phyloP scores from a whole-genome alignment of 1,284 basidiomycete genomes.

The Rhodotorula sp. region DNA sequence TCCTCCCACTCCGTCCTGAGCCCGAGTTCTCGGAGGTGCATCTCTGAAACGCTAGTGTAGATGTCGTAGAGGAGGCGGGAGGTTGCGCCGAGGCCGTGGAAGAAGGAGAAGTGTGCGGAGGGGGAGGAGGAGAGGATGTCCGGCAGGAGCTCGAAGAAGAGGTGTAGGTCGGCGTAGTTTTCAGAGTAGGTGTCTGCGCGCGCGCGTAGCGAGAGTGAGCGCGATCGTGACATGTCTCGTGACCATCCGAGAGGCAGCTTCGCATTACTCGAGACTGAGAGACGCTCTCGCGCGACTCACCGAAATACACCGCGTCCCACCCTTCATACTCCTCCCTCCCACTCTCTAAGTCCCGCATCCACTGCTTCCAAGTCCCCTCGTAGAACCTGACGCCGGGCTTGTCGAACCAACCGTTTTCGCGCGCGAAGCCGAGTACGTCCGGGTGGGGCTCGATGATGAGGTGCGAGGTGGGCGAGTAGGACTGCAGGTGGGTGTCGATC shows the following conservation, averaged over 20 bases:
- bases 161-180: slow-evolving; percentile 59
- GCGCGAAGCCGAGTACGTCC: slow-evolving; percentile 79
- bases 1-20: slow-evolving; percentile 69
- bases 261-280: no score
- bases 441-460: slow-evolving; percentile 95
- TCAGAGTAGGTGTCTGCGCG: slow-evolving; percentile 44
- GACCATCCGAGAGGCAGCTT: no score
- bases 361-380: slow-evolving; percentile 92
- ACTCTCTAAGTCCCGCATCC: slow-evolving; percentile 60
- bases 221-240: no score
- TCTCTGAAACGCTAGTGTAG: slow-evolving; percentile 68
- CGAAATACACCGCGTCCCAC: slow-evolving; percentile 87
- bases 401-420: slow-evolving; percentile 68
- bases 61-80: slow-evolving; percentile 66
- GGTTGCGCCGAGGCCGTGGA: slow-evolving; percentile 94
- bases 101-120: slow-evolving; percentile 80
- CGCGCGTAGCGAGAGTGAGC: no score
- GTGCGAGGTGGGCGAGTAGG: slow-evolving; percentile 61
- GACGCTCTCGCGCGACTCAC: slow-evolving; percentile 59
- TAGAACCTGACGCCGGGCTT: slow-evolving; percentile 74
- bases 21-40: slow-evolving; percentile 81
- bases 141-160: slow-evolving; percentile 80
- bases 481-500: slow-evolving; percentile 37
- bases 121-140: slow-evolving; percentile 61
- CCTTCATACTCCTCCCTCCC: slow-evolving; percentile 58